Evolutionary conservation across 129 eudicot genomes (phyloP), one percentile per base, ranked within the genome.

Genomic region (Pseudognaphalium luteoalbum): DNA sequence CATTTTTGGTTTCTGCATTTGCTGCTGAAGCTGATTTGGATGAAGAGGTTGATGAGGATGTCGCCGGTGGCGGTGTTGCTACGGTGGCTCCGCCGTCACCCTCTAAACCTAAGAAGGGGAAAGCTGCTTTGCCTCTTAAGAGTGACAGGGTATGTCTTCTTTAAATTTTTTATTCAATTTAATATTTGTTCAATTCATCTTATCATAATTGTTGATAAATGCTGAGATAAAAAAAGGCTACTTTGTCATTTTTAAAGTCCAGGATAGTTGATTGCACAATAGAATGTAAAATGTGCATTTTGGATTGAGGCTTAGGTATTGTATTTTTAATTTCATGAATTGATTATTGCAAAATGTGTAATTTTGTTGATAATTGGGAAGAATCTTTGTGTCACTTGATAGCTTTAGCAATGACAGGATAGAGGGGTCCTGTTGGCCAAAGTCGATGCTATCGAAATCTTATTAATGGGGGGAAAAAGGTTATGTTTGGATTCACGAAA

Each of bases 71-170:
- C 30, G 82, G 76, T 12, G 82, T 41, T 9, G 91, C 80, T 15
- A 83, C 70, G 54, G 86, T 69, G 54, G 63, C 78, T 11, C 62
- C 87, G 4, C 86, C 88, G 37, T 57, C 76, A 1, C 57, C 81
- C 6, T 47, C 88, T 14, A 88, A 88, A 71, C 95, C 95, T 50
- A 90, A 88, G 90, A 90, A 86, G 64, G 98, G 98, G 21, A 93
- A 93, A 81, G 95, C 96, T 78, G 98, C 95, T n/a, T 81, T 93
- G 86, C 89, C 83, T 66, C 82, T 88, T 66, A 93, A 93, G 74
- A 90, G 94, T 75, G 98, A 93, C 30, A 90, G 98, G 72, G 98
- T 93, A 92, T 81, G 87, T 63, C 20, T 29, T 29, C 14, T n/a
- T 17, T n/a, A 2, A 54, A 9, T 35, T 3, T 11, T 52, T 7